Base-by-base conservation (phyloP, 2,329 filamentous ascomycete genomes). In the Geosmithia flava region DNA sequence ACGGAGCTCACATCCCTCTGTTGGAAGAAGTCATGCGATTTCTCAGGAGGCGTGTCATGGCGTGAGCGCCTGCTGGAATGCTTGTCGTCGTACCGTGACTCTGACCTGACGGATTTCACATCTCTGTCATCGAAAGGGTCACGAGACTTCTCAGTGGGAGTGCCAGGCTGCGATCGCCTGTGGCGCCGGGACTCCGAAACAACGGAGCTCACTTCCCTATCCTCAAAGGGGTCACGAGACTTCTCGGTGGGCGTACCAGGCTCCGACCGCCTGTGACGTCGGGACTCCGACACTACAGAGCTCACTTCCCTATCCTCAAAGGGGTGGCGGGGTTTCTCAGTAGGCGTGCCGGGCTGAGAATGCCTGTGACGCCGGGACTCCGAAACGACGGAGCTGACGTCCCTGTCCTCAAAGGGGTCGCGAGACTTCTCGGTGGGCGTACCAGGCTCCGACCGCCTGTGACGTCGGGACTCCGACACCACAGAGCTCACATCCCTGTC, bases 401-500 rank as follows among this genome's bases (percentile, higher is more conserved):
- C 71, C n/a, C 66, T 66, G 49, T 73, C 68, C 23, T 70, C 64
- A 48, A 66, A 68, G 2, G 56, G 58, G n/a, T 67, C 65, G 3
- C 59, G 61, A 11, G 5, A 6, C 33, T 37, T 37, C 15, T 3
- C 15, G 13, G 33, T 5, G 3, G 33, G n/a, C n/a, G n/a, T n/a
- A n/a, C n/a, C n/a, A n/a, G n/a, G n/a, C 29, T 15, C 30, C 13
- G 43, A 45, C 8, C 49, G 53, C 40, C 51, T 51, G 40, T 61
- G 60, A n/a, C 64, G 54, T 17, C 62, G 62, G 39, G 66, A 62
- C 47, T 70, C 71, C 6, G 75, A 76, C 5, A 72, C 67, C 11
- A 74, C 66, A 30, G 74, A 77, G 51, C 64, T 68, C 17, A 70
- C 65, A 41, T 74, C 71, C n/a, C 66, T 66, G 49, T 73, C 68